phyloP scores from a whole-genome alignment of 2,329 filamentous ascomycete species.

The Fusarium sp. region DNA sequence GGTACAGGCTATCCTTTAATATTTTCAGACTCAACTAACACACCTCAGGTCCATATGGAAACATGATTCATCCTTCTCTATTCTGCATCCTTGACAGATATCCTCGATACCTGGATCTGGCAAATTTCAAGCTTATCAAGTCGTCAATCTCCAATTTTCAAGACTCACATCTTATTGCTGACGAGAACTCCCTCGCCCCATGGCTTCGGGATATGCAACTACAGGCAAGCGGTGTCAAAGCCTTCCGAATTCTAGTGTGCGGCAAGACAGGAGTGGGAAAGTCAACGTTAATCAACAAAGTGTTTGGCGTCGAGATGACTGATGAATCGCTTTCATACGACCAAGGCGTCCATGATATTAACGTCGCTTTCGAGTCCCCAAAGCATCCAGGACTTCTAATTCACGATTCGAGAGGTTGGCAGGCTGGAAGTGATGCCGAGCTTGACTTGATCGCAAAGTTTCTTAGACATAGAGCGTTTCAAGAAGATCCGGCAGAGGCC shows the following conservation, averaged over 20 bases:
- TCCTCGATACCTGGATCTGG: conserved; percentile 36
- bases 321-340: conserved; percentile 40
- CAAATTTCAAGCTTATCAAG: conserved; percentile 33
- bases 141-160: conserved; percentile 38
- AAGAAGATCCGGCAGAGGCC: conserved; percentile 41
- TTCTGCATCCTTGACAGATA: conserved; percentile 43
- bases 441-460: conserved; percentile 45
- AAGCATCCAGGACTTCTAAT: conserved; percentile 42
- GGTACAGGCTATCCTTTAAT: conserved; percentile 11
- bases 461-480: conserved; percentile 41
- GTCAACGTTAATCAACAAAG: conserved; percentile 45
- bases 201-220: conserved; percentile 42
- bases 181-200: conserved; percentile 22
- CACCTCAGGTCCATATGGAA: conserved; percentile 25
- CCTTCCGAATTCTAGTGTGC: conserved; percentile 42
- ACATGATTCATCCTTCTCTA: conserved; percentile 39
- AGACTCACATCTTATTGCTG: conserved; percentile 25
- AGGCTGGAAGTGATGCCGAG: conserved; percentile 41
- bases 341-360: conserved; percentile 44
- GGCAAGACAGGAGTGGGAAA: conserved; percentile 44
- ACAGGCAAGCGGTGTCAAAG: conserved; percentile 42
- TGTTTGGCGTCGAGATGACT: conserved; percentile 44
- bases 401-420: conserved; percentile 44
- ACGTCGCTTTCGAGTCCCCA: conserved; percentile 42
- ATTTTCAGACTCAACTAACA: not conserved